Evolutionary conservation across 148 eudicot genomes (phyloP).

Genomic region (Nyssa sinensis): DNA sequence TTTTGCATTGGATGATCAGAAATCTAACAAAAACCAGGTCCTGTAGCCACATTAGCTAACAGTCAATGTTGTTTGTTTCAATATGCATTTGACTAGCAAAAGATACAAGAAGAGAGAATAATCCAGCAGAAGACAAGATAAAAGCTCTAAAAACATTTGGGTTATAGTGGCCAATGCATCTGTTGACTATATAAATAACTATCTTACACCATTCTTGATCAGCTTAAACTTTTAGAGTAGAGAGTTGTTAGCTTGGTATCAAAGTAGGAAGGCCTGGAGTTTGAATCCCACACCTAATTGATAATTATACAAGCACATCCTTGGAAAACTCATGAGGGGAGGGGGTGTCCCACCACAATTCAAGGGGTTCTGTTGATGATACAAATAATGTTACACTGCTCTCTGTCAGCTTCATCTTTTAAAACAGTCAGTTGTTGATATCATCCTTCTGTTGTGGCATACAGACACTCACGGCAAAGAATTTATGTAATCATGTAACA

Average conservation of each 20-base stretch:
- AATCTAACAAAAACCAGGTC: too few species aligned
- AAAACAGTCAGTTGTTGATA: neutral
- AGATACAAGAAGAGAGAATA: neutral
- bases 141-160: neutral
- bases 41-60: too few species aligned
- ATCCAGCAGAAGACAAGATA: neutral
- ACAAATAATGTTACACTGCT: neutral
- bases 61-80: neutral
- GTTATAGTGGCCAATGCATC: neutral
- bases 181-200: neutral
- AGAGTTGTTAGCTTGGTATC: neutral
- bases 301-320: neutral
- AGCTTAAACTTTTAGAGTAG: neutral
- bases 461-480: neutral
- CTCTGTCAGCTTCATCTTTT: neutral
- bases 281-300: neutral
- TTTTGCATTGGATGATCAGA: too few species aligned
- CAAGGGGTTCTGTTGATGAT: too few species aligned
- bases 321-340: neutral
- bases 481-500: neutral
- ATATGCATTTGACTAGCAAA: neutral
- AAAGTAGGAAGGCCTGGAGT: neutral
- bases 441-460: neutral
- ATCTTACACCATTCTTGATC: neutral
- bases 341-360: neutral